phyloP scores from a whole-genome alignment of 164 flowering plant species.

The Macadamia tetraphylla region DNA sequence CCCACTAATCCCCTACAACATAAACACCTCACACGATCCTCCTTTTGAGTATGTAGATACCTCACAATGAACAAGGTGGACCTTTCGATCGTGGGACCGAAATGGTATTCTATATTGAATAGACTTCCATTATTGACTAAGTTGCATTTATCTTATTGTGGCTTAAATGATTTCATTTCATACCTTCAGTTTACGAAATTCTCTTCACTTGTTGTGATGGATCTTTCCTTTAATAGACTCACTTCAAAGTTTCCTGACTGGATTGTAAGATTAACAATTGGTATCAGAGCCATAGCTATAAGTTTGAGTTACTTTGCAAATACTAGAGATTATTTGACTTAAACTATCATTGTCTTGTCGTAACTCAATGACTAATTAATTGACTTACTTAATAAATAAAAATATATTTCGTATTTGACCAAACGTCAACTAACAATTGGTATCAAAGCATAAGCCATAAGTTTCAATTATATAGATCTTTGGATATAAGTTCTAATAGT shows the following conservation, averaged over 20 bases:
- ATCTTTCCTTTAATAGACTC: conserved; percentile 25
- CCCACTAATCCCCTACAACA: conserved; percentile 20
- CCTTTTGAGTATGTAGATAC: too few species aligned
- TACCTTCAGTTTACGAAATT: conserved; percentile 19
- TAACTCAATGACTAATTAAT: too few species aligned
- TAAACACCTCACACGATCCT: too few species aligned
- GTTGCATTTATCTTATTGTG: conserved; percentile 21
- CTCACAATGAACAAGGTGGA: conserved; percentile 19
- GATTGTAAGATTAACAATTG: conserved; percentile 18
- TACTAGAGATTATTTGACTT: too few species aligned
- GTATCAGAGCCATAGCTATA: too few species aligned
- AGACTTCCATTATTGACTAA: conserved; percentile 16
- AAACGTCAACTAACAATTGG: too few species aligned
- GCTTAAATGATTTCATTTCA: conserved; percentile 13
- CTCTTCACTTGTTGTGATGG: conserved; percentile 28
- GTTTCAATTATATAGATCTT: neutral
- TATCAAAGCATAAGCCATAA: too few species aligned
- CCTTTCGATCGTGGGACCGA: conserved; percentile 14
- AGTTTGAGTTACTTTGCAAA: too few species aligned
- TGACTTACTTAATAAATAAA: too few species aligned
- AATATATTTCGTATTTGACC: too few species aligned
- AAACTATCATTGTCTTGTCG: conserved; percentile 6
- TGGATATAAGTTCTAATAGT: conserved; percentile 15
- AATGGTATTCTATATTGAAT: conserved; percentile 11
- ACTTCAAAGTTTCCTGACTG: conserved; percentile 23